Evolutionary conservation across 805 yeast species (phyloP).

Genomic region (Citeromyces matritensis): DNA sequence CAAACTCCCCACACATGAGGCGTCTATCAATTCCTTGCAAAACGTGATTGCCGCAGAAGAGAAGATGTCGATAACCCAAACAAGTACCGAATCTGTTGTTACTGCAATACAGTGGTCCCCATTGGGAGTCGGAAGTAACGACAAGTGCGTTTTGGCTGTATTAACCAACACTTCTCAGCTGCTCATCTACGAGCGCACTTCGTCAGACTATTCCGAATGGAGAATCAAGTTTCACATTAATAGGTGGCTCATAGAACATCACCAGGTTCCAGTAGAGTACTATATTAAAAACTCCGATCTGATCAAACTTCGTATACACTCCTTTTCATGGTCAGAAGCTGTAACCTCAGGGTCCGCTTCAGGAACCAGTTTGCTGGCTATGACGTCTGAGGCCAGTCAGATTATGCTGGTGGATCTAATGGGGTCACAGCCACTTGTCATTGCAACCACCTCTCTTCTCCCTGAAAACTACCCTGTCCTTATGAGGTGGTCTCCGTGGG

Average conservation of each 20-base stretch:
- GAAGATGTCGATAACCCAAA: constrained; percentile 1
- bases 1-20: no score
- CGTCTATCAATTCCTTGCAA: no score
- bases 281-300: constrained; percentile 6
- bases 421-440: background rate
- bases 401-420: constrained; percentile 1
- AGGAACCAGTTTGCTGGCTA: background rate
- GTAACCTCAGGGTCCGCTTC: background rate
- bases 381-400: constrained; percentile 3
- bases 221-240: constrained; percentile 5
- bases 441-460: background rate
- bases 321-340: constrained; percentile 7
- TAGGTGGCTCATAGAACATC: constrained; percentile 3
- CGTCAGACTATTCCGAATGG: constrained; percentile 6
- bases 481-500: constrained; percentile 4
- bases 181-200: constrained; percentile 5
- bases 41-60: constrained; percentile 5
- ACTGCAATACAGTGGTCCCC: constrained; percentile 9
- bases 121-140: constrained; percentile 5
- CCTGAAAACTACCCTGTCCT: background rate
- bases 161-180: constrained; percentile 8
- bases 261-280: constrained; percentile 4
- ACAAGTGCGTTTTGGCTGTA: constrained; percentile 5
- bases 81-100: constrained; percentile 3
- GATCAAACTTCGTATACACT: constrained; percentile 8